Base-by-base conservation (phyloP, 441 rosid species). In the Gossypium gossypioides region DNA sequence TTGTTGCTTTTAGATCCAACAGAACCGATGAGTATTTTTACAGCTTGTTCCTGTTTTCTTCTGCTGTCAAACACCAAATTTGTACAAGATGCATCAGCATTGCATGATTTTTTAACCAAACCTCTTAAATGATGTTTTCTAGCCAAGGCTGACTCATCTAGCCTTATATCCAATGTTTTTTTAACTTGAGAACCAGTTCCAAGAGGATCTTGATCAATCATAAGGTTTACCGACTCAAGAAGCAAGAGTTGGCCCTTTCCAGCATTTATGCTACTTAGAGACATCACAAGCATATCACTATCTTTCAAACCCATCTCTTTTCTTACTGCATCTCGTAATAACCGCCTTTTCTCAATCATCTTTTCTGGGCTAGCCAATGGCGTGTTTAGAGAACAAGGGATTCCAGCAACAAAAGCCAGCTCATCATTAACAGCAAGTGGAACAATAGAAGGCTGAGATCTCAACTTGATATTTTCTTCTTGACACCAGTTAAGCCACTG, bases 1-100 rank as follows among this genome's bases (percentile, higher is more conserved):
- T 94, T 94, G 78, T 90, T 94, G 89, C 99, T 94, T 81, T 94
- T 94, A 32, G 97, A 94, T 72, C 97, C 99, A 76, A 94, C 97
- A 61, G 99, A 94, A 68, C 99, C 99, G 61, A 94, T 87, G 59
- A 94, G 97, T 80, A 92, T 64, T 81, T 90, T 94, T 61, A 89
- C 87, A 71, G 74, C 67, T 64, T 78, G 87, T 76, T 80, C 78
- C 75, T 67, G 79, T 27, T 37, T 77, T 62, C 65, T 76, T 77
- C 78, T 85, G 50, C 3, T 32, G 21, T 68, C 77, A 71, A 87
- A 78, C 65, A 78, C 80, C 65, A 72, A 63, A 22, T 52, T 61
- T 2, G 54, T 21, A 16, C 74, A 60, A 63, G 40, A 37, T 68
- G 54, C 24, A 56, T 42, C 62, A 68, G 21, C 40, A 62, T 80